Percentiles rank a stretch among this genome's conserved stretches.
Conservation (phyloP, 2,329 filamentous ascomycete genomes). For the Exophiala mesophila region DNA sequence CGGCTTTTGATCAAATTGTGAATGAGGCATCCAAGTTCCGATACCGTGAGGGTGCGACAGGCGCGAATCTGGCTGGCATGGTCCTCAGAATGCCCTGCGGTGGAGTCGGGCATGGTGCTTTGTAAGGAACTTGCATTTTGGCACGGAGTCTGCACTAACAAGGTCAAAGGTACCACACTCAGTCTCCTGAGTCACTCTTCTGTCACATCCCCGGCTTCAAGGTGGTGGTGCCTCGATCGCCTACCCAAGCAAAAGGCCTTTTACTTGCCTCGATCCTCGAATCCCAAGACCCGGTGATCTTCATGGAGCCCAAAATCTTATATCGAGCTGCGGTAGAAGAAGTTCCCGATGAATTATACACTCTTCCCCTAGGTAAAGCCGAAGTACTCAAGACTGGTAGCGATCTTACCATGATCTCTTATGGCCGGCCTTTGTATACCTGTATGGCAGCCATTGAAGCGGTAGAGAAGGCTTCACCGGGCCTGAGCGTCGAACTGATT, state of each 20-base stretch:
- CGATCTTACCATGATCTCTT: constrained; percentile 78
- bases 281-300: constrained; percentile 79
- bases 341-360: constrained; percentile 74
- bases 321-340: constrained; percentile 90
- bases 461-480: constrained; percentile 64
- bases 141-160: constrained; percentile 34
- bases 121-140: constrained; percentile 52
- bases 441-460: constrained; percentile 71
- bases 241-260: constrained; percentile 81
- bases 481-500: constrained; percentile 77
- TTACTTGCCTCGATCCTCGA: constrained; percentile 68
- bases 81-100: constrained; percentile 91
- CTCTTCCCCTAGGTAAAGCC: constrained; percentile 77
- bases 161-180: constrained; percentile 62
- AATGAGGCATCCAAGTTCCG: constrained; percentile 88
- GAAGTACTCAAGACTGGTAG: constrained; percentile 76
- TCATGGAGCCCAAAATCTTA: constrained; percentile 91
- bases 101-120: constrained; percentile 78
- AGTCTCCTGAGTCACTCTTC: constrained; percentile 83
- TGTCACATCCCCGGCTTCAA: constrained; percentile 80
- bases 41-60: constrained; percentile 64
- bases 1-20: constrained; percentile 87
- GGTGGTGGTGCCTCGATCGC: constrained; percentile 81
- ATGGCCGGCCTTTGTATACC: constrained; percentile 85
- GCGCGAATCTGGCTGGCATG: constrained; percentile 68